A percentile compares a stretch with the other conserved stretches of the same genome.
Evolutionary conservation across 257 asterid genomes (phyloP).

Genomic region (Linderniella brevidens): DNA sequence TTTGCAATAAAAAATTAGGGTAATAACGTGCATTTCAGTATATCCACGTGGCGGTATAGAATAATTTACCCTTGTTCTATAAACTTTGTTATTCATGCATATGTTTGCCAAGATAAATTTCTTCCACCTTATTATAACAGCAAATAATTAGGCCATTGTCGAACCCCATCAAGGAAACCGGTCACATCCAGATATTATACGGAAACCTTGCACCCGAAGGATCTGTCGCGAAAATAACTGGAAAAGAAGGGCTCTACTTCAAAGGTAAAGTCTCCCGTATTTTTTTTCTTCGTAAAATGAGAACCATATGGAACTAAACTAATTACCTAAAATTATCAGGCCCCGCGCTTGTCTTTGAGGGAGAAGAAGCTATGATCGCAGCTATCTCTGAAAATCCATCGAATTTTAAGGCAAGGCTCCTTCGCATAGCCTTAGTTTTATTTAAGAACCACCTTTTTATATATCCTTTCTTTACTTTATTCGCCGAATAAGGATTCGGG

Average conservation of each 20-base stretch:
- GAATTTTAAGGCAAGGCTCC: conserved; percentile 47
- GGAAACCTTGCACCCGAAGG: conserved; percentile 98
- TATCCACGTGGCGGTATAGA: too few species aligned
- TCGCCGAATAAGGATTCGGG: neutral
- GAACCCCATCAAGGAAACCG: conserved; percentile 87
- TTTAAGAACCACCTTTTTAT: neutral
- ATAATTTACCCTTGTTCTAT: too few species aligned
- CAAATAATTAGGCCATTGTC: conserved; percentile 76
- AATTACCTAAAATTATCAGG: conserved; percentile 21
- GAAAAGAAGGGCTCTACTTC: conserved; percentile 92
- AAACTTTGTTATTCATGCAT: conserved; percentile 10
- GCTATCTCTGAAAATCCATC: conserved; percentile 76
- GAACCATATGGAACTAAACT: neutral
- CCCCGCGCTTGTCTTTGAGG: conserved; percentile 91
- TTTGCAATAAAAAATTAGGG: too few species aligned
- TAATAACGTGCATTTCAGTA: too few species aligned
- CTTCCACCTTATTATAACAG: conserved; percentile 22
- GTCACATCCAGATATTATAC: conserved; percentile 79
- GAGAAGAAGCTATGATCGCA: conserved; percentile 83
- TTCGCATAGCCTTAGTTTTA: neutral
- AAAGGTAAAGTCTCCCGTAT: conserved; percentile 28
- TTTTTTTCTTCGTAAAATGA: neutral
- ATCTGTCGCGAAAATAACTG: conserved; percentile 93
- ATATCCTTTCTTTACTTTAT: too few species aligned
- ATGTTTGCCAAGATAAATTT: neutral